Conservation (phyloP, 768 basidiomycete species). For the Chalciporus pseudorubinellus region DNA sequence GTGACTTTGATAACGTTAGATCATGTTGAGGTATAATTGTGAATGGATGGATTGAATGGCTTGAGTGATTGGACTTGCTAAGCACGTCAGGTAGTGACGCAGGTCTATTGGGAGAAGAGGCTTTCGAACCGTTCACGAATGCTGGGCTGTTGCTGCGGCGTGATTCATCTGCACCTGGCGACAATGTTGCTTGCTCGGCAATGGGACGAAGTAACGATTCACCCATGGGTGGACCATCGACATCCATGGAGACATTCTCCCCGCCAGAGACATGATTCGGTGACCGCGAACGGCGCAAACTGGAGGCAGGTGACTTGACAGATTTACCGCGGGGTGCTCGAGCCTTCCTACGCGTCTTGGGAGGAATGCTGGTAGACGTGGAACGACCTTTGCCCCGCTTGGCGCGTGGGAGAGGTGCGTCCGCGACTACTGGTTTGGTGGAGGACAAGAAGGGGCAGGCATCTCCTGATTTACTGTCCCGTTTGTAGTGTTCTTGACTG, state of each 20-base stretch:
- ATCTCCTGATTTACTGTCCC: slow-evolving; percentile 47
- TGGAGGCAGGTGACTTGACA: slow-evolving; percentile 14
- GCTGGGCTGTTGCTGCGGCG: not conserved
- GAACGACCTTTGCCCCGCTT: slow-evolving; percentile 21
- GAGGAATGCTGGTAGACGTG: slow-evolving; percentile 18
- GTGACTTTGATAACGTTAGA: slow-evolving; percentile 14
- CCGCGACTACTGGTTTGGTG: slow-evolving; percentile 28
- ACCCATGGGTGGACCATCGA: not conserved
- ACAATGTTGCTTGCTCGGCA: not conserved
- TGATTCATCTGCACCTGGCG: not conserved
- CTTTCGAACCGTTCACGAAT: not conserved
- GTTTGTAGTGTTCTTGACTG: slow-evolving; percentile 66
- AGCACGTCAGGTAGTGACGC: not conserved
- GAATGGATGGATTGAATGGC: no score
- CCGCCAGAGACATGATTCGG: slow-evolving; percentile 8
- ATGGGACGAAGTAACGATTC: not conserved
- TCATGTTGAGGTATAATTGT: not conserved
- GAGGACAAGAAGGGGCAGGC: slow-evolving; percentile 44
- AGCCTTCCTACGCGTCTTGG: slow-evolving; percentile 26
- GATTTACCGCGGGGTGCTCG: slow-evolving; percentile 22
- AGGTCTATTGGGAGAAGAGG: not conserved
- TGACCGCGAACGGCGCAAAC: slow-evolving; percentile 12
- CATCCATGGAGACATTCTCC: not conserved
- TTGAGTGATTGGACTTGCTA: not conserved
- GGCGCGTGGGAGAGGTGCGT: slow-evolving; percentile 11